phyloP scores from a whole-genome alignment of 2,329 filamentous ascomycete genomes.

The Berkeleyomyces rouxiae region DNA sequence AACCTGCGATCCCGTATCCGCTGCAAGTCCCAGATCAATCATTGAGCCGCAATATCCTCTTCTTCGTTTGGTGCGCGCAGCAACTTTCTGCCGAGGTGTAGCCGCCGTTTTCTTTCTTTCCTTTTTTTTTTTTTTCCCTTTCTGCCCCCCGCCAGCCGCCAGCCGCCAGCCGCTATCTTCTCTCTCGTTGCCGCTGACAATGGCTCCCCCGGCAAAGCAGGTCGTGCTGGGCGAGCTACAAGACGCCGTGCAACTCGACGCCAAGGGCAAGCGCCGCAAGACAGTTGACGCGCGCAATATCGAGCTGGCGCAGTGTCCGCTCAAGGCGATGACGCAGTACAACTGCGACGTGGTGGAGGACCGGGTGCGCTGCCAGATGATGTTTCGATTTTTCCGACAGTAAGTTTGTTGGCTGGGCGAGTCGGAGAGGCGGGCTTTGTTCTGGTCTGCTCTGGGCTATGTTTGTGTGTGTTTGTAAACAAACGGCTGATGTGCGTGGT shows the following conservation, averaged over 20 bases:
- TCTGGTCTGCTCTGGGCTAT: not conserved
- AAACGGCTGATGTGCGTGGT: conserved; percentile 1
- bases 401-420: conserved; percentile 22
- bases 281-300: conserved; percentile 20
- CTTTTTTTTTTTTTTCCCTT: not conserved
- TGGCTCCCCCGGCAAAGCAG: conserved; percentile 41
- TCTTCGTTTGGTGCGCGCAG: no score
- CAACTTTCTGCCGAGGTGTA: no score
- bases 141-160: not conserved
- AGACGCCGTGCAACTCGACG: conserved; percentile 30
- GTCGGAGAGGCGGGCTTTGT: not conserved
- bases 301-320: conserved; percentile 37
- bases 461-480: not conserved
- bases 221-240: conserved; percentile 38
- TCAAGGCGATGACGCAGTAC: conserved; percentile 44
- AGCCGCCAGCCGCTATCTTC: not conserved
- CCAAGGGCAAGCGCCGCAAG: conserved; percentile 36
- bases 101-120: not conserved
- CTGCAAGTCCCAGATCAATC: conserved; percentile 22
- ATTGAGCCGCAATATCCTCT: not conserved
- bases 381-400: conserved; percentile 44
- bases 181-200: conserved; percentile 18
- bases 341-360: conserved; percentile 35
- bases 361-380: conserved; percentile 37
- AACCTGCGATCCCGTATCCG: conserved; percentile 30